phyloP scores from a whole-genome alignment of 805 yeast species.

The Kuraishia cidri region DNA sequence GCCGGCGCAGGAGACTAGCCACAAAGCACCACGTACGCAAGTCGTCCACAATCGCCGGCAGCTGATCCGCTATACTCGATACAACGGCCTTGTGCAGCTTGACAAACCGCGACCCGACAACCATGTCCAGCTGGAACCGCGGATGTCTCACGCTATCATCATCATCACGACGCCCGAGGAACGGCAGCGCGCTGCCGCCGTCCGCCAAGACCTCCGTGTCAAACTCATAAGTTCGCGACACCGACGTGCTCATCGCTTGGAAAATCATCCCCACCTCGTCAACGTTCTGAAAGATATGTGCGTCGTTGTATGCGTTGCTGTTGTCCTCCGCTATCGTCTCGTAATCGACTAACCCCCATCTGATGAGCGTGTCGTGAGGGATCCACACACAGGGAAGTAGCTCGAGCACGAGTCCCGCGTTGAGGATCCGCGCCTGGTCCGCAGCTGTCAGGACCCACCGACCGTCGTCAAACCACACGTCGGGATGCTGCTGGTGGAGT shows the following conservation, averaged over 20 bases:
- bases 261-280: background rate
- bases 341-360: constrained; percentile 11
- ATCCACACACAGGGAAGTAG: constrained; percentile 22
- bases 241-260: background rate
- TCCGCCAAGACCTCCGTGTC: background rate
- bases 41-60: constrained; percentile 1
- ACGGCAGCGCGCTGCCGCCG: background rate
- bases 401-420: constrained; percentile 13
- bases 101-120: constrained; percentile 3
- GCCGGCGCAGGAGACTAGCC: background rate
- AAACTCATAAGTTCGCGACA: background rate
- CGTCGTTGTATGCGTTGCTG: constrained; percentile 5
- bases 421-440: constrained; percentile 7
- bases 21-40: constrained; percentile 4
- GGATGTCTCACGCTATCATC: background rate
- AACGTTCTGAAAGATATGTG: background rate
- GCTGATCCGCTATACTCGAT: constrained; percentile 1
- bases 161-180: background rate
- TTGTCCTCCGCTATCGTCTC: constrained; percentile 15
- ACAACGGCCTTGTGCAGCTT: constrained; percentile 3
- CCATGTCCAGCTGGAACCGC: constrained; percentile 1
- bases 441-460: constrained; percentile 13
- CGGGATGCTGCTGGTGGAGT: background rate
- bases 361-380: constrained; percentile 17
- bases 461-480: constrained; percentile 16